Conservation (phyloP, 1,139 yeast species). For the Insectozyma bohioensis region DNA sequence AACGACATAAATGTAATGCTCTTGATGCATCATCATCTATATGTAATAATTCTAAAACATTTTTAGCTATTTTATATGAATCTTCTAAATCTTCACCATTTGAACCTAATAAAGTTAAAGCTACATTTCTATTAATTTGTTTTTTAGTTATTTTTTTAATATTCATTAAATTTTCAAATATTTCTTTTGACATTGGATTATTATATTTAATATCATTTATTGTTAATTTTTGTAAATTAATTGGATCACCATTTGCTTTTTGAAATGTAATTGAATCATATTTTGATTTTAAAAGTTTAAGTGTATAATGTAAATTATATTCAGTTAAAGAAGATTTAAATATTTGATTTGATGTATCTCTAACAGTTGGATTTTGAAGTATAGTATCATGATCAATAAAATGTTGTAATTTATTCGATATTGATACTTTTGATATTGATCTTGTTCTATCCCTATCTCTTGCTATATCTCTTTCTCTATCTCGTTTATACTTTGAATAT, state of each 20-base stretch:
- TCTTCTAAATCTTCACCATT: constrained; percentile 56
- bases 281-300: constrained; percentile 15
- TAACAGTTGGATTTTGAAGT: no score
- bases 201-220: constrained; percentile 21
- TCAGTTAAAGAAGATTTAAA: constrained; percentile 6
- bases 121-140: constrained; percentile 41
- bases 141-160: constrained; percentile 25
- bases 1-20: constrained; percentile 51
- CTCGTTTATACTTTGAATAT: no score
- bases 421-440: no score
- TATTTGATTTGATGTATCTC: no score
- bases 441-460: no score
- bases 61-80: constrained; percentile 52
- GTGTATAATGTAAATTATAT: constrained; percentile 20
- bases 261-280: constrained; percentile 19
- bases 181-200: constrained; percentile 21
- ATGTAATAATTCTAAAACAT: constrained; percentile 49
- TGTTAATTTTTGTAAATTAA: constrained; percentile 16
- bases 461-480: no score
- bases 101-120: constrained; percentile 56
- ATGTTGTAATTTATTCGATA: no score
- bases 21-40: constrained; percentile 46
- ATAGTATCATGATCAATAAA: no score
- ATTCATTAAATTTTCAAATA: constrained; percentile 32
- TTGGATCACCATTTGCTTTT: constrained; percentile 14